Base-by-base conservation (phyloP, 768 basidiomycete species). In the Boletus reticulatus region DNA sequence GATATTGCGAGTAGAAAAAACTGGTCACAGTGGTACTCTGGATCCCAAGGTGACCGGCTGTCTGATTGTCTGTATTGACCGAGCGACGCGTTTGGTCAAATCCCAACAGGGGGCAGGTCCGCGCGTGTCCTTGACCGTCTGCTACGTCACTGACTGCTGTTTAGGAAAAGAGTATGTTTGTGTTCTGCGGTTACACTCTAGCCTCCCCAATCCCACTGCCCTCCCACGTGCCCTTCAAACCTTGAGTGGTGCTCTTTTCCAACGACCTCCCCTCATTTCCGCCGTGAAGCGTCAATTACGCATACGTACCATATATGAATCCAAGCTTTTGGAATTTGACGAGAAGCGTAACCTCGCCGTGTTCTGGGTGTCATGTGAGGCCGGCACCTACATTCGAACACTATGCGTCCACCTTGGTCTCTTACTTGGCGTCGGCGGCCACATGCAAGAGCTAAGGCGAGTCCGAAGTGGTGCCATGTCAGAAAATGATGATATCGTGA, bases 31-130 rank as follows among this genome's bases (percentile, higher is more conserved):
- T 56, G 97, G 97, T 62, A 99, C 97, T 43, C 83, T 99, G 45
- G 97, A 99, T 72, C 97, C 97, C 46, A 99, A 99, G 73, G 97
- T 99, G 62, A 99, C 97, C 49, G 97, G 97, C 14, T 99, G 97
- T 75, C 72, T 99, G 62, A 98, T 98, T 67, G 97, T 99, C 41
- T 99, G 97, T 72, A 97, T 99, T 70, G 97, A 99, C 77, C 92
- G 96, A 53, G 97, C 97, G 13, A 99, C 97, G 8, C 82, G 97
- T 63, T 79, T 99, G 32, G 97, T 99, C 31, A 99, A 99, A 76
- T 95, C 93, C 32, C 97, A 99, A 72, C 97, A 99, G 73, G 94
- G 94, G 48, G 97, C 96, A 74, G 95, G 95, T 89, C 55, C 52
- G 82, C 76, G 36, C 17, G n/a, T 19, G 45, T 42, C 19, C 29